These are phyloP conservation scores for Fusarium palustre DNA, from an alignment of 2,329 filamentous ascomycete genomes.

Conservation along the genomic window DNA sequence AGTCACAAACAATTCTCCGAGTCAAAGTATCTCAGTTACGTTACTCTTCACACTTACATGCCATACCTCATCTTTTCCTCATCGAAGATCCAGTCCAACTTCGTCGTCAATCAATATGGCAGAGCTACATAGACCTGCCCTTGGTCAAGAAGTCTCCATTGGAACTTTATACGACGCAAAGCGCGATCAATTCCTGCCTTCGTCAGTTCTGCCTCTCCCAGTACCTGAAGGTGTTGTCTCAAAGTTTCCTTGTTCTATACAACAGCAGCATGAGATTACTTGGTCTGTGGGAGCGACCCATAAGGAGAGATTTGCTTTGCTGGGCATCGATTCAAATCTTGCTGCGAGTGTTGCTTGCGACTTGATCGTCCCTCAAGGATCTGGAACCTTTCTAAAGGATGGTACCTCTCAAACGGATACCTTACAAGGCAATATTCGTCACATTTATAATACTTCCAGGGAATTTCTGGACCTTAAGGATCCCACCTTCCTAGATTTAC, in stretches of 20 bases:
- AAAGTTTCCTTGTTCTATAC: neutral
- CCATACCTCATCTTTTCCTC: neutral
- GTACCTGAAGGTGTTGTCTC: neutral
- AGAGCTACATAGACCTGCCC: neutral
- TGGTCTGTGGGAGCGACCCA: neutral
- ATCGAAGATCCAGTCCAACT: too few species aligned
- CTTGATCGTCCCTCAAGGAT: neutral
- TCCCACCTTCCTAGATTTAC: fast-evolving
- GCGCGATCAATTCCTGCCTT: conserved; percentile 19
- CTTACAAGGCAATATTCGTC: neutral
- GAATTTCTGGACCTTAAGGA: neutral
- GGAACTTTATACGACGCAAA: conserved; percentile 35
- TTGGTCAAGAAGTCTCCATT: conserved; percentile 19
- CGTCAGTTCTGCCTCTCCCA: conserved; percentile 1
- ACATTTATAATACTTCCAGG: neutral
- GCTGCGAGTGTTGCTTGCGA: conserved; percentile 30
- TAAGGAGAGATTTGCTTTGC: neutral
- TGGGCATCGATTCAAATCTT: conserved; percentile 9
- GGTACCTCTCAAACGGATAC: fast-evolving
- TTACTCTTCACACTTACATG: neutral
- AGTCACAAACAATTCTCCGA: neutral
- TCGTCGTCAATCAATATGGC: neutral
- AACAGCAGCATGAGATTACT: neutral
- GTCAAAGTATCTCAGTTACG: fast-evolving
- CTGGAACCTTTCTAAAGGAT: conserved; percentile 18